These are phyloP conservation scores for Pichia nanzhaoensis DNA, from an alignment of 805 yeast species.

Conservation along the genomic window DNA sequence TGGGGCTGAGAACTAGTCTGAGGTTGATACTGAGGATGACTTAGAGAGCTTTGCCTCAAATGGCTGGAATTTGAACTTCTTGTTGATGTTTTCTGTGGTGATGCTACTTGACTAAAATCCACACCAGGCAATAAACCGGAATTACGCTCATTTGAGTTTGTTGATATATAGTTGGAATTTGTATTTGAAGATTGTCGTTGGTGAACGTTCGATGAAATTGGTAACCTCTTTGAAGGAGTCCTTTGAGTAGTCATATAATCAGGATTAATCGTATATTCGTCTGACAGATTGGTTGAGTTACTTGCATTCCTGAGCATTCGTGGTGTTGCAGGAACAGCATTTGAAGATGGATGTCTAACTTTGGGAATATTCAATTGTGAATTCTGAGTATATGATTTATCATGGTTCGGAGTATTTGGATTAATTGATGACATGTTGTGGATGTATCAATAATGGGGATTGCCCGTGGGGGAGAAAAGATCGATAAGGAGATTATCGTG, in stretches of 20 bases:
- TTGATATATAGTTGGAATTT: slow-evolving; percentile 11
- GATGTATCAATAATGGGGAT: neutral
- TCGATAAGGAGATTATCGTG: too few species aligned
- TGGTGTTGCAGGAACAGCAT: slow-evolving; percentile 58
- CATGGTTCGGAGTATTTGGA: neutral
- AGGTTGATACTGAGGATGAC: neutral
- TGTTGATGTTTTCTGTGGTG: slow-evolving; percentile 8
- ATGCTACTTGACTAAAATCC: slow-evolving; percentile 17
- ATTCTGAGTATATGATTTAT: neutral
- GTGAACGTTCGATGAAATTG: slow-evolving; percentile 12
- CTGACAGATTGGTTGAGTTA: slow-evolving; percentile 19
- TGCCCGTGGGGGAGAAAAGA: too few species aligned
- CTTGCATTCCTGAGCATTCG: slow-evolving; percentile 53
- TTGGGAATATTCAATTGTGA: slow-evolving; percentile 11
- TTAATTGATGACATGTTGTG: neutral
- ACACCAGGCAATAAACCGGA: slow-evolving; percentile 22
- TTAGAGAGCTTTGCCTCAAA: neutral
- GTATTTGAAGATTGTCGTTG: slow-evolving; percentile 11
- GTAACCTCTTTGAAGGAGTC: slow-evolving; percentile 18
- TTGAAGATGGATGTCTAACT: slow-evolving; percentile 15
- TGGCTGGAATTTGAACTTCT: slow-evolving; percentile 1
- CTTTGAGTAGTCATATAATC: slow-evolving; percentile 16
- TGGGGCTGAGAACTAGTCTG: neutral
- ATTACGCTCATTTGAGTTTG: neutral
- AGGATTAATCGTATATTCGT: slow-evolving; percentile 21